phyloP scores from a whole-genome alignment of 768 basidiomycete genomes.

The Amylocystis lapponica region DNA sequence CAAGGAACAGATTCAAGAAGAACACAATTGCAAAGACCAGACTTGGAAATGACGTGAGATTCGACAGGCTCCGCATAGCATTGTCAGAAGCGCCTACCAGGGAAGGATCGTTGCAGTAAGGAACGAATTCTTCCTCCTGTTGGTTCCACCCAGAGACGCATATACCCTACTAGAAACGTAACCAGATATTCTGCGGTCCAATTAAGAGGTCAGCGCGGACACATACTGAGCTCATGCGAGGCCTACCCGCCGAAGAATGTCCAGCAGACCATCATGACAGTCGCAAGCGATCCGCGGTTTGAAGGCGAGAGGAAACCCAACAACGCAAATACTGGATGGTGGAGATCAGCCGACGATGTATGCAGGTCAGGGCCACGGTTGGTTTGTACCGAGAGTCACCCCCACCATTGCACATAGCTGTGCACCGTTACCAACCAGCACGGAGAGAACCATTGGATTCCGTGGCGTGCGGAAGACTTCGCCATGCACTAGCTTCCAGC shows the following conservation, averaged over 20 bases:
- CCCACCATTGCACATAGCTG: conserved; percentile 83
- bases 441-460: conserved; percentile 71
- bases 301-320: conserved; percentile 93
- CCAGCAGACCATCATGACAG: conserved; percentile 93
- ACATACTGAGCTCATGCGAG: too few relatives aligned
- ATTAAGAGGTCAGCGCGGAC: background rate
- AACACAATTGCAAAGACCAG: conserved; percentile 82
- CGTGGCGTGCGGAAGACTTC: conserved; percentile 89
- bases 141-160: conserved; percentile 68
- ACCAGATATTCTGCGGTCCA: conserved; percentile 67
- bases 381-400: conserved; percentile 77
- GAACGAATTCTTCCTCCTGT: conserved; percentile 79
- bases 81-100: conserved; percentile 44
- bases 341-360: background rate
- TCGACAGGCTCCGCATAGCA: background rate
- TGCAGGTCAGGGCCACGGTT: background rate
- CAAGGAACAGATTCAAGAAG: conserved; percentile 85
- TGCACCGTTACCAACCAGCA: conserved; percentile 86
- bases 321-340: conserved; percentile 71
- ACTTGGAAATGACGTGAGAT: conserved; percentile 36
- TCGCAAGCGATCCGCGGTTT: conserved; percentile 90
- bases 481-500: conserved; percentile 96
- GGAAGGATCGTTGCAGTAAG: conserved; percentile 86
- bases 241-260: conserved; percentile 82
- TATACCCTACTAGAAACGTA: conserved; percentile 85